Evolutionary conservation across 2,329 filamentous ascomycete species (phyloP).

Genomic region (Pseudogymnoascus sp.): DNA sequence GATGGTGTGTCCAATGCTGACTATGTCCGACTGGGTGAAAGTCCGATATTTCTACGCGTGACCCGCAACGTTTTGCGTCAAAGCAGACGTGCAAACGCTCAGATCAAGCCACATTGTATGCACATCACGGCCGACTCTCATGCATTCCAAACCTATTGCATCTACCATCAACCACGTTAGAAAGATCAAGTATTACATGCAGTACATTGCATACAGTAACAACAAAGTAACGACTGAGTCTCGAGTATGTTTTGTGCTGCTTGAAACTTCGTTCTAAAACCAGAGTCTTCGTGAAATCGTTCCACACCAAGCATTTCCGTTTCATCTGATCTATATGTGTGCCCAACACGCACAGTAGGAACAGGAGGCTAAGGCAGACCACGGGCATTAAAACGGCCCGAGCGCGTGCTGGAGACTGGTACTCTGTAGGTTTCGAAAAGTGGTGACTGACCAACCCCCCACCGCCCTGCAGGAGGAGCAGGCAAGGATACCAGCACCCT

Average conservation of each 20-base stretch:
- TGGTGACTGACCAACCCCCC: constrained; percentile 1
- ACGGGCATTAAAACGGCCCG: neutral
- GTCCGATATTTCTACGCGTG: neutral
- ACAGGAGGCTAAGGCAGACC: neutral
- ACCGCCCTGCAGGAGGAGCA: neutral
- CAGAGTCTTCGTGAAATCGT: neutral
- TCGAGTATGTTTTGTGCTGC: constrained; percentile 2
- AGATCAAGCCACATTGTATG: neutral
- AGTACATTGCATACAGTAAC: neutral
- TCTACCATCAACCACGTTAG: neutral
- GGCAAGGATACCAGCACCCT: neutral
- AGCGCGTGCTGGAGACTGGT: neutral
- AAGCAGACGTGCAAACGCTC: neutral
- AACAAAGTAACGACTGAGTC: neutral
- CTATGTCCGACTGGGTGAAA: neutral
- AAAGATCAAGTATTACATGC: neutral
- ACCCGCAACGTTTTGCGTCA: neutral
- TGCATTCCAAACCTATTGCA: neutral
- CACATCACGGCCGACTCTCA: neutral
- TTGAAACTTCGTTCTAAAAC: constrained; percentile 1
- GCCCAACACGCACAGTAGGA: neutral
- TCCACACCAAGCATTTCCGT: neutral
- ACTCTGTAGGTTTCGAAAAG: neutral
- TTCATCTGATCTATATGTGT: constrained; percentile 6
- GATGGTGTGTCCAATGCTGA: neutral